Evolutionary conservation across 352 stramenopile species (phyloP), one percentile per base, ranked within the genome.

Genomic region (Halophytophthora polymorphica): DNA sequence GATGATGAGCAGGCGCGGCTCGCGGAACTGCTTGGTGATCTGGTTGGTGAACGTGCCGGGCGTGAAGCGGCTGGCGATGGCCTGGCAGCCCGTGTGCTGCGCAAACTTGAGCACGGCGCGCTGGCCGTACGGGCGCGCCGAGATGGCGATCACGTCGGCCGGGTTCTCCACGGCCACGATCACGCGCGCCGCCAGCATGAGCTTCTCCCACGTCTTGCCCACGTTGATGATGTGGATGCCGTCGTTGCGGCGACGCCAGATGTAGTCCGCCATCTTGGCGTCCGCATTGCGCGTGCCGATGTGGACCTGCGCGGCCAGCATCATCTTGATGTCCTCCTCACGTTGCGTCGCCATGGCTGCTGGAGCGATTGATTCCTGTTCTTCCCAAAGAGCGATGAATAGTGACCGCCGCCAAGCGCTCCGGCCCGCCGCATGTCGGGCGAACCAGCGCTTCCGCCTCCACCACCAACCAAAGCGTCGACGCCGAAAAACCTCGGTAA

Each of bases 1-100:
- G 64, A 99, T 97, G 80, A 99, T 97, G 43, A 99, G 74, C 57
- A 99, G 83, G 64, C 97, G 97, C 54, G 98, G 98, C 84, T 99
- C 98, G 60, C 93, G 89, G 92, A 99, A 99, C 75, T 99, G 96
- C 88, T 99, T 99, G 58, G 97, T 99, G 88, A 99, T 99, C 85
- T 99, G 97, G 86, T 99, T 99, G 33, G 98, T 99, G 82, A 99
- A 99, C 54, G 97, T 99, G 82, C 98, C 98, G 41, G 98, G 97
- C 31, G 98, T 99, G 91, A 99, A 99, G 68, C 97, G 96, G 71
- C 96, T 97, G 50, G 96, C 96, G 79, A 99, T 99, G 56, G 91
- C 96, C 61, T 98, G 76, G 64, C 86, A 83, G 57, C 97, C 97
- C 50, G 97, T 99, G 95, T 99, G 99, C 69, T 99, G 96, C 35